phyloP scores from a whole-genome alignment of 768 basidiomycete genomes.

The Strobilomyces echinocephalus region DNA sequence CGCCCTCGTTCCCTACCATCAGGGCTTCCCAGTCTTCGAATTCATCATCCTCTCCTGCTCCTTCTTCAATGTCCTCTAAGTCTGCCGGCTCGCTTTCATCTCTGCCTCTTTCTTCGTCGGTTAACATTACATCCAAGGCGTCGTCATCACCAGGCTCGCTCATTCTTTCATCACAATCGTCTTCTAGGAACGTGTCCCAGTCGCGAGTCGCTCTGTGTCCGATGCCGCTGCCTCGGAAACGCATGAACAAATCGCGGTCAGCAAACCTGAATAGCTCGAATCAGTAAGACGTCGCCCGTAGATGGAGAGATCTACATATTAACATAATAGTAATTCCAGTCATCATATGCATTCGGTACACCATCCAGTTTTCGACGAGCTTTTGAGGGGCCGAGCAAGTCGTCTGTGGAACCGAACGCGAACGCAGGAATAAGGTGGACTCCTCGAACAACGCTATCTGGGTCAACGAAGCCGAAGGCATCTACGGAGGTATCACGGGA shows the following conservation, averaged over 20 bases:
- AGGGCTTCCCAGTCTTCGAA: not conserved
- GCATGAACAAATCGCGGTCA: slow-evolving; percentile 17
- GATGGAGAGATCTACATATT: slow-evolving; percentile 26
- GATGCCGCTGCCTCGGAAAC: slow-evolving; percentile 19
- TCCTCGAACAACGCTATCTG: not conserved
- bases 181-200: slow-evolving; percentile 6
- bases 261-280: not conserved
- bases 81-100: not conserved
- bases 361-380: not conserved
- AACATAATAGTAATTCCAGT: slow-evolving; percentile 32
- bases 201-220: slow-evolving; percentile 23
- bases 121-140: not conserved
- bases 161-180: not conserved
- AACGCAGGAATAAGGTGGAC: not conserved
- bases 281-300: not conserved
- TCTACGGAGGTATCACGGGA: not conserved
- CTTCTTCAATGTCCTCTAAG: not conserved
- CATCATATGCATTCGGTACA: not conserved
- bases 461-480: not conserved
- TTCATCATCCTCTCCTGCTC: not conserved
- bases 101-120: not conserved
- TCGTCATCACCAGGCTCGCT: not conserved
- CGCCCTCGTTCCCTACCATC: not conserved
- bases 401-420: not conserved
- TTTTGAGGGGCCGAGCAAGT: not conserved